These are phyloP conservation scores for Arthroderma uncinatum DNA, from an alignment of 2,329 filamentous ascomycete species.

Conservation along the genomic window DNA sequence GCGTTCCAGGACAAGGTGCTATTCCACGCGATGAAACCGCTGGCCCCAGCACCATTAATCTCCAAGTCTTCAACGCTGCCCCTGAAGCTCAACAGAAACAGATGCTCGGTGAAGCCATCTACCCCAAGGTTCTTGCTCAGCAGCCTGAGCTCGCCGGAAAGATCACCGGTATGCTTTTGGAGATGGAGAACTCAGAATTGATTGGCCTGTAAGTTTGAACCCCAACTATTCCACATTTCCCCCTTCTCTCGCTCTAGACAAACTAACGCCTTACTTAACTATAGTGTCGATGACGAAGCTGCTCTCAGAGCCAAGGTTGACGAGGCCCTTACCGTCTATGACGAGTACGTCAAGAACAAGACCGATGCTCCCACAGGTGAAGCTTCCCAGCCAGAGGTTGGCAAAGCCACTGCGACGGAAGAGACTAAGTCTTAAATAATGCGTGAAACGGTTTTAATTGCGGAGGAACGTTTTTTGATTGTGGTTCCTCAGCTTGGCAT, in stretches of 20 bases:
- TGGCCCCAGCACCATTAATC: conserved; percentile 35
- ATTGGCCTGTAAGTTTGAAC: conserved; percentile 87
- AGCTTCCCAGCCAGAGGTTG: conserved; percentile 36
- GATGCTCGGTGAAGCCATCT: conserved; percentile 92
- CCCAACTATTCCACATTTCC: background rate
- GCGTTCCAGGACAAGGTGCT: conserved; percentile 27
- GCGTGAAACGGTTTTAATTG: conserved; percentile 1
- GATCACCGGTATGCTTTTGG: conserved; percentile 98
- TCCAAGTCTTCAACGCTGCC: conserved; percentile 41
- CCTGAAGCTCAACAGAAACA: conserved; percentile 85
- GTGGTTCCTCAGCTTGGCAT: conserved; percentile 12
- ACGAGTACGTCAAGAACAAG: conserved; percentile 95
- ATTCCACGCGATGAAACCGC: conserved; percentile 30
- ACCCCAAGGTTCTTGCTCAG: conserved; percentile 93
- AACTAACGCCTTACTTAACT: background rate
- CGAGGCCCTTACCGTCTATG: conserved; percentile 92
- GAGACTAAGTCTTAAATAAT: conserved; percentile 22
- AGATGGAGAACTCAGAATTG: conserved; percentile 96
- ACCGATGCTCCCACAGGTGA: conserved; percentile 34
- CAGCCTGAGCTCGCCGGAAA: conserved; percentile 95
- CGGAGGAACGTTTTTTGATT: conserved; percentile 10
- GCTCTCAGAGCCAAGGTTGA: conserved; percentile 93
- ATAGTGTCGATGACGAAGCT: conserved; percentile 74
- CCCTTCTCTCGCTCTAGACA: background rate
- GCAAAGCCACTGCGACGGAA: conserved; percentile 27